Conservation (phyloP, 345 rosid genomes). For the Linum lewisii region DNA sequence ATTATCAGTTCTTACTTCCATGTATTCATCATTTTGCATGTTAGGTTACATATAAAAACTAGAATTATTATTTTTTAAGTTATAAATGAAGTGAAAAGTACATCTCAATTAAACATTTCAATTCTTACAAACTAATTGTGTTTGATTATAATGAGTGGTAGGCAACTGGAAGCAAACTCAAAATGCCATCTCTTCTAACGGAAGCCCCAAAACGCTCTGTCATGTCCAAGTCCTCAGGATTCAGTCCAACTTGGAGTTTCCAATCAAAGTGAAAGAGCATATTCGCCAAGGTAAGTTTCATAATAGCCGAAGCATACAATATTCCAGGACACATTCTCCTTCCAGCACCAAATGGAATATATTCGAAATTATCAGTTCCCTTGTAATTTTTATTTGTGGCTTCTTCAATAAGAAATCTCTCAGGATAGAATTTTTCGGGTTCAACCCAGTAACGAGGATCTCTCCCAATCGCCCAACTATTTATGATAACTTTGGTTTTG, state of each 20-base stretch:
- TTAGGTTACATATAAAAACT: too few relatives aligned
- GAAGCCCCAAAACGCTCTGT: slow-evolving; percentile 7
- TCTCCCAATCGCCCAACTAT: slow-evolving; percentile 14
- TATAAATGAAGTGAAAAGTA: too few relatives aligned
- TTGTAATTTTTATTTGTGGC: slow-evolving; percentile 7
- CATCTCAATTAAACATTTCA: too few relatives aligned
- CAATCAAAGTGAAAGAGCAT: slow-evolving; percentile 22
- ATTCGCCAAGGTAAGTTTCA: slow-evolving; percentile 11
- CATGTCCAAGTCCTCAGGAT: slow-evolving; percentile 17
- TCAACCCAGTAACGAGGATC: slow-evolving; percentile 12
- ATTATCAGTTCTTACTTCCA: too few relatives aligned
- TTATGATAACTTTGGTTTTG: slow-evolving; percentile 11
- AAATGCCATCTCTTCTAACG: slow-evolving; percentile 2
- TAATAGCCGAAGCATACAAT: neutral
- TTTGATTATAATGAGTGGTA: neutral
- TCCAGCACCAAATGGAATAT: slow-evolving; percentile 23
- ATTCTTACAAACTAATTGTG: neutral
- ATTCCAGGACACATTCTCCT: slow-evolving; percentile 25
- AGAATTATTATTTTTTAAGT: too few relatives aligned
- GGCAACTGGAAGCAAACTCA: slow-evolving; percentile 12
- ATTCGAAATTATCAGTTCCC: slow-evolving; percentile 14
- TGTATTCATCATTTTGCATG: too few relatives aligned
- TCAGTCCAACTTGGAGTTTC: slow-evolving; percentile 13
- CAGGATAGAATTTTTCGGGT: slow-evolving; percentile 14
- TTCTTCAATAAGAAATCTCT: slow-evolving; percentile 16